A percentile compares a stretch with the other conserved stretches of the same genome.
Conservation (phyloP, 768 basidiomycete species). For the Lactarius vividus region DNA sequence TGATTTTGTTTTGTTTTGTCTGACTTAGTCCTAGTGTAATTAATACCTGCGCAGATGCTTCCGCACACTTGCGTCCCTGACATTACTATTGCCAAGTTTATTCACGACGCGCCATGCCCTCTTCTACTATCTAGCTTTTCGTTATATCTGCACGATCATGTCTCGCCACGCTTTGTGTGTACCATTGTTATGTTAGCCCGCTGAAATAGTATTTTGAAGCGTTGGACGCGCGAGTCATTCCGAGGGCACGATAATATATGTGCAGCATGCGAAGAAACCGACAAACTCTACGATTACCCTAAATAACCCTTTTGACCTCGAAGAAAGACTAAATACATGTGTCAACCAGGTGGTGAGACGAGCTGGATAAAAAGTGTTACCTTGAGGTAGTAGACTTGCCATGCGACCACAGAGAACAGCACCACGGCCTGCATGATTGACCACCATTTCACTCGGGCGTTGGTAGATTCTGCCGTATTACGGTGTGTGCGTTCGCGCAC, state of each 20-base stretch:
- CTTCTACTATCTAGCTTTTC: constrained; percentile 19
- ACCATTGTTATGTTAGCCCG: constrained; percentile 20
- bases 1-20: constrained; percentile 6
- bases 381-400: constrained; percentile 98
- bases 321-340: constrained; percentile 65
- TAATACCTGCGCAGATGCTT: constrained; percentile 6
- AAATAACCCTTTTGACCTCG: constrained; percentile 87
- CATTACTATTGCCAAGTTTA: constrained; percentile 18
- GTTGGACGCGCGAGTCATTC: neutral
- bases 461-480: constrained; percentile 91
- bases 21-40: constrained; percentile 1
- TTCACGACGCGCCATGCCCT: constrained; percentile 6
- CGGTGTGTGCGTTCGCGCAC: constrained; percentile 90
- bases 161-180: constrained; percentile 21
- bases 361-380: constrained; percentile 38
- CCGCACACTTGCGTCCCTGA: constrained; percentile 7
- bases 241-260: constrained; percentile 7
- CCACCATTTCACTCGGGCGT: constrained; percentile 99
- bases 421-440: constrained; percentile 87
- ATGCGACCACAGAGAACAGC: constrained; percentile 85
- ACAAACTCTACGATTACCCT: constrained; percentile 27
- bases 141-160: constrained; percentile 12
- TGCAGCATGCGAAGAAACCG: neutral
- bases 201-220: neutral
- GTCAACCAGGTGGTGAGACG: constrained; percentile 19